These are phyloP conservation scores for Colletotrichum chrysophilum DNA, from an alignment of 2,329 filamentous ascomycete species.

Conservation along the genomic window DNA sequence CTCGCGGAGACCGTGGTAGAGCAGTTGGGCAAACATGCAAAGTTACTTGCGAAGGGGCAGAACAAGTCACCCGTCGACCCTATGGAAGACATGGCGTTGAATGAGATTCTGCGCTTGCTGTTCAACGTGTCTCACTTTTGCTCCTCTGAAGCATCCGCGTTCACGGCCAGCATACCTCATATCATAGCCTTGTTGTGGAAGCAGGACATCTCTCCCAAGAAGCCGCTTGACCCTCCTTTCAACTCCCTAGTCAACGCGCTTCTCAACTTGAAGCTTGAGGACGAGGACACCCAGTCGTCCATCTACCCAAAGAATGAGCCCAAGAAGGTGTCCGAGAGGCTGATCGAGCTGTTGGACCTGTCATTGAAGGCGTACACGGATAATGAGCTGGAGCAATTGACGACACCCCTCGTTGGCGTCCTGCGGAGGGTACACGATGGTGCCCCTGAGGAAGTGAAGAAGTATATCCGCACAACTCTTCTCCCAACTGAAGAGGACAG, in stretches of 20 bases:
- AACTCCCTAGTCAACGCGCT: slow-evolving; percentile 80
- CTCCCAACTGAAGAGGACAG: slow-evolving; percentile 82
- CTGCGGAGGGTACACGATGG: slow-evolving; percentile 74
- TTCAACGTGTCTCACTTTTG: slow-evolving; percentile 87
- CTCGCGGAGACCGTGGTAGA: slow-evolving; percentile 72
- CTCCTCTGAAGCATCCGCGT: slow-evolving; percentile 63
- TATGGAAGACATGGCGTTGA: slow-evolving; percentile 80
- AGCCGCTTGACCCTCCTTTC: slow-evolving; percentile 76
- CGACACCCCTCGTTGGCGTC: slow-evolving; percentile 76
- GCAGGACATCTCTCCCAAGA: slow-evolving; percentile 58
- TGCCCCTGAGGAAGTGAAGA: slow-evolving; percentile 67
- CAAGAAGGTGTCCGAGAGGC: slow-evolving; percentile 63
- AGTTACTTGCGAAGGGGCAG: slow-evolving; percentile 32
- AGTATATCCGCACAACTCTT: slow-evolving; percentile 68
- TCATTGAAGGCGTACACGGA: slow-evolving; percentile 69
- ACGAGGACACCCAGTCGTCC: slow-evolving; percentile 55
- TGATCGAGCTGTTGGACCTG: slow-evolving; percentile 74
- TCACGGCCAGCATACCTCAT: slow-evolving; percentile 71
- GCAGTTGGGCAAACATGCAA: slow-evolving; percentile 75
- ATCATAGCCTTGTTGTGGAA: slow-evolving; percentile 74
- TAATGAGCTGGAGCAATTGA: slow-evolving; percentile 72
- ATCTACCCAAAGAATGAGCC: slow-evolving; percentile 71
- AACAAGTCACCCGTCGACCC: slow-evolving; percentile 46
- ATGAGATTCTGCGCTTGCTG: slow-evolving; percentile 83
- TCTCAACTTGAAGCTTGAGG: slow-evolving; percentile 75